Percentiles rank a stretch among this genome's conserved stretches.
Evolutionary conservation across 1,284 basidiomycete genomes (phyloP).

Genomic region (Neonothopanus nambi): DNA sequence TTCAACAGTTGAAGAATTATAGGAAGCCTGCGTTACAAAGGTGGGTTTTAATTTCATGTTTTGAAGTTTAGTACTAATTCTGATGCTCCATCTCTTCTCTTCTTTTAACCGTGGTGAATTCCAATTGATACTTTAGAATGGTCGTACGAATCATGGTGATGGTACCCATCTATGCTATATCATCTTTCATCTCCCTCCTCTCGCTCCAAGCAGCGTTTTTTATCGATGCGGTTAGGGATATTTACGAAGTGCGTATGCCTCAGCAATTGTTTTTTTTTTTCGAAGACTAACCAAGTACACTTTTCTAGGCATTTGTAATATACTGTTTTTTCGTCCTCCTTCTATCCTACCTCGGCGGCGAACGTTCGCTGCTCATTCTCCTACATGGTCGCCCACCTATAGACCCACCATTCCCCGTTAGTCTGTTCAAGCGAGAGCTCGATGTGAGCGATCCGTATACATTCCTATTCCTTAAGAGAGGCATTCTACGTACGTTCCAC

Average conservation of each 20-base stretch:
- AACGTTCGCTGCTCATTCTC: constrained; percentile 88
- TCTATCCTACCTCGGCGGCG: constrained; percentile 88
- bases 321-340: constrained; percentile 90
- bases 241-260: constrained; percentile 95
- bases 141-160: constrained; percentile 97
- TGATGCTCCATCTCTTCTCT: not conserved
- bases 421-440: constrained; percentile 73
- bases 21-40: constrained; percentile 81
- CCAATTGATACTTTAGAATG: constrained; percentile 53
- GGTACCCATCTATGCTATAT: constrained; percentile 92
- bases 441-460: constrained; percentile 94
- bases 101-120: not conserved
- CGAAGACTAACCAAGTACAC: not conserved
- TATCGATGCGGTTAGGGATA: constrained; percentile 92
- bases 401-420: constrained; percentile 84
- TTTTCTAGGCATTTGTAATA: constrained; percentile 86
- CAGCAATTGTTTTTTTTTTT: constrained; percentile 11
- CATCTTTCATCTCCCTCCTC: constrained; percentile 92
- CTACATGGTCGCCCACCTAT: constrained; percentile 90
- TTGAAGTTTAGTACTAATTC: too few species aligned
- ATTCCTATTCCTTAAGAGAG: constrained; percentile 91
- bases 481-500: constrained; percentile 80
- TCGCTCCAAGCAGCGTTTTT: constrained; percentile 95
- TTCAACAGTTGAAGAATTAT: constrained; percentile 89
- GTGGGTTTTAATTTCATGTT: too few species aligned